phyloP scores from a whole-genome alignment of 2,329 filamentous ascomycete species.

The Chalara sp. region DNA sequence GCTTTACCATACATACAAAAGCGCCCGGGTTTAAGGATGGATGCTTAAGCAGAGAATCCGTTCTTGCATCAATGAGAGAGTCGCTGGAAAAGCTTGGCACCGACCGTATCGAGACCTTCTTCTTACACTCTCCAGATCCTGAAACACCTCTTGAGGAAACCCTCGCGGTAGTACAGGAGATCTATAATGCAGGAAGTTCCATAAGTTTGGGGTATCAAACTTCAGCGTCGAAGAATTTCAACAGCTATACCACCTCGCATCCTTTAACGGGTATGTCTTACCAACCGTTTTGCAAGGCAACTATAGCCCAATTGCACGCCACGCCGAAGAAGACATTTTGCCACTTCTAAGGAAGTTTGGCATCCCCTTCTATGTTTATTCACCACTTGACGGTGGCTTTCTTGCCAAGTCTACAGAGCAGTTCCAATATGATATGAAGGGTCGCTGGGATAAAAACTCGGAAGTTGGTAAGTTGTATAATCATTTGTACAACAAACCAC shows the following conservation, averaged over 20 bases:
- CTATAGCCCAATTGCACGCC: slow-evolving; percentile 27
- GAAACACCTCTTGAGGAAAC: slow-evolving; percentile 23
- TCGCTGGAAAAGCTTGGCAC: slow-evolving; percentile 20
- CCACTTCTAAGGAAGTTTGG: slow-evolving; percentile 51
- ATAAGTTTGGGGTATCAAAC: slow-evolving; percentile 53
- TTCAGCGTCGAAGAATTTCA: slow-evolving; percentile 37
- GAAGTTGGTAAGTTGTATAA: slow-evolving; percentile 55
- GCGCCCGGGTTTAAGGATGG: too few relatives aligned
- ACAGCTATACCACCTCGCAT: slow-evolving; percentile 25
- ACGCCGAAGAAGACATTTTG: slow-evolving; percentile 57
- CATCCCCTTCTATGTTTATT: slow-evolving; percentile 55
- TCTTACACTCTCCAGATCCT: slow-evolving; percentile 23
- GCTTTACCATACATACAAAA: too few relatives aligned
- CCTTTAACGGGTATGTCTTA: slow-evolving; percentile 26
- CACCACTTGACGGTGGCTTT: slow-evolving; percentile 46
- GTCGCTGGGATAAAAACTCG: slow-evolving; percentile 44
- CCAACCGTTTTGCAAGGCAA: slow-evolving; percentile 30
- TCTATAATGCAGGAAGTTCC: slow-evolving; percentile 30
- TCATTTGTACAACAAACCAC: slow-evolving; percentile 14
- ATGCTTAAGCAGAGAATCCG: too few relatives aligned
- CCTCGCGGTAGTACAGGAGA: slow-evolving; percentile 22
- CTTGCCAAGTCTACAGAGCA: slow-evolving; percentile 30
- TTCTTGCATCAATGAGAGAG: too few relatives aligned
- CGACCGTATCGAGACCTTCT: slow-evolving; percentile 31
- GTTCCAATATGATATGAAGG: slow-evolving; percentile 28